Evolutionary conservation across 768 basidiomycete genomes (phyloP), one percentile per base, ranked within the genome.

Genomic region (button mushroom (Agaricus bisporus)): DNA sequence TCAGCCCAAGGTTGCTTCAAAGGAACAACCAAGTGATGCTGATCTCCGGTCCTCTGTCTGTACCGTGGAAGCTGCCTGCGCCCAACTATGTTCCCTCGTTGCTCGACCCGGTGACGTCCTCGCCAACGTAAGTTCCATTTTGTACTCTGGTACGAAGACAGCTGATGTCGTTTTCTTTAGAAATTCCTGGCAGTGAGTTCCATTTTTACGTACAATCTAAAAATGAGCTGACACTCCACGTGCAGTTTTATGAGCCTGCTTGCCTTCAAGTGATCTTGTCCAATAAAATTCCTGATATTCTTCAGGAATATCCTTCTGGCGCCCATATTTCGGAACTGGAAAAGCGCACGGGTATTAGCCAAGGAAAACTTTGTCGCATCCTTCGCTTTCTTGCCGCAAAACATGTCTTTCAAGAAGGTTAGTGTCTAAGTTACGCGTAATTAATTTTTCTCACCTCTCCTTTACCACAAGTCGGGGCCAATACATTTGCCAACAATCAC

Each of bases 361-460:
- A 58, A 7, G 62, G 54, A 28, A 78, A 76, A 51, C 62, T 77
- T 3, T 64, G 64, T 1, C 66, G 74, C 2, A 64, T 76, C 36
- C 51, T 78, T 45, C 69, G 74, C 4, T 56, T 68, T 2, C 66
- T 78, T 3, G 69, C 72, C 14, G 65, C 71, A 7, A 72, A 67
- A 42, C 72, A 77, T 57, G 64, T 66, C 52, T 78, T 73, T 58
- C 58, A 59, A 25, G 66, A 68, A 62, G 66, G 66, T 66, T 26
- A 26, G 5, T 7, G 29, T 5, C 29, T 29, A 29, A 5, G 5
- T 29, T 10, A 5, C 10, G 10, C 10, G 10, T 10, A n/a, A n/a
- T n/a, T n/a, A n/a, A n/a, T n/a, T n/a, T n/a, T n/a, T n/a, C n/a
- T n/a, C n/a, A n/a, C n/a, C 29, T 29, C 17, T 28, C 25, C 12